phyloP scores from a whole-genome alignment of 345 rosid species.

The Theobroma cacao region DNA sequence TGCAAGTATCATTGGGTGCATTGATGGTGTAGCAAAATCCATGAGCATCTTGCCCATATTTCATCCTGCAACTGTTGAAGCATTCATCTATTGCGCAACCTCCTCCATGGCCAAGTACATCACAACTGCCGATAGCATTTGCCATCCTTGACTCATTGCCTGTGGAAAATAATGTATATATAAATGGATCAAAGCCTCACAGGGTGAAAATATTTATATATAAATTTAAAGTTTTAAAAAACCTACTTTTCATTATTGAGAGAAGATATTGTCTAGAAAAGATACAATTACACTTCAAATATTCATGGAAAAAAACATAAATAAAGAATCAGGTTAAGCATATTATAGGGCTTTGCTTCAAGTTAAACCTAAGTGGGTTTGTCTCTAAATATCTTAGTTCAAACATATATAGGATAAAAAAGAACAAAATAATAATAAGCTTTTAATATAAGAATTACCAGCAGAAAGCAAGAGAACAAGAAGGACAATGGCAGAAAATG shows the following conservation, averaged over 20 bases:
- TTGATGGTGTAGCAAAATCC: background rate
- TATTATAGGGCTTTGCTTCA: too few species aligned
- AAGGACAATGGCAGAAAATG: background rate
- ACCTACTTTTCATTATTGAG: too few species aligned
- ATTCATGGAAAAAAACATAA: background rate
- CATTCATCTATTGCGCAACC: background rate
- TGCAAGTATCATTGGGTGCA: background rate
- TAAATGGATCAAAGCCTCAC: background rate
- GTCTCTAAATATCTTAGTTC: background rate
- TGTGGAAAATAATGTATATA: background rate
- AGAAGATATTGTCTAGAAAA: background rate
- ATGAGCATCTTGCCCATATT: background rate
- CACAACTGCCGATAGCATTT: background rate
- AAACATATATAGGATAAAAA: background rate
- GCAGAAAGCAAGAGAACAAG: background rate
- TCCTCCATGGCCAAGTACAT: background rate
- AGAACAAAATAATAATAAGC: background rate
- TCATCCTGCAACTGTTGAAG: background rate
- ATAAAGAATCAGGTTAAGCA: too few species aligned
- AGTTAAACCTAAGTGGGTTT: too few species aligned
- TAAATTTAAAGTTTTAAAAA: too few species aligned
- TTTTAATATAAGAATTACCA: background rate
- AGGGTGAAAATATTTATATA: too few species aligned
- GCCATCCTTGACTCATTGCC: background rate
- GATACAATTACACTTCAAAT: too few species aligned